Percentiles rank a stretch among this genome's conserved stretches.
Conservation (phyloP, 2,329 filamentous ascomycete genomes). For the Zymoseptoria ardabiliae region DNA sequence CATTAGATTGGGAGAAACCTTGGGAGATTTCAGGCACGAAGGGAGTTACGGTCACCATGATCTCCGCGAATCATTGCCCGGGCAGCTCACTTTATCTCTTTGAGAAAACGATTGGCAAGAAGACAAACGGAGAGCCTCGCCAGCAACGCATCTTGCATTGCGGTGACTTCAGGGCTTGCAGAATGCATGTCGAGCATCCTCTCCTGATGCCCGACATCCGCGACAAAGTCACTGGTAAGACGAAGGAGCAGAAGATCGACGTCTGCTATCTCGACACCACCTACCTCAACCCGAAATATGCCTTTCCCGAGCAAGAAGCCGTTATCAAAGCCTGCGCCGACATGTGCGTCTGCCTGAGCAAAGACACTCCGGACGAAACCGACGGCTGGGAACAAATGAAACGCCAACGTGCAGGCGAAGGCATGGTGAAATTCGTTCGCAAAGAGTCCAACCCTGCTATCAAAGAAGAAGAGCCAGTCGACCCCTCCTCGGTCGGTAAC, state of each 20-base stretch:
- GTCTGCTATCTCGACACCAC: slow-evolving; percentile 96
- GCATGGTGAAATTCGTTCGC: slow-evolving; percentile 58
- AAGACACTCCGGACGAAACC: slow-evolving; percentile 52
- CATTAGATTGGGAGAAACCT: slow-evolving; percentile 75
- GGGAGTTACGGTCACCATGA: slow-evolving; percentile 85
- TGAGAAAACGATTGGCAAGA: slow-evolving; percentile 63
- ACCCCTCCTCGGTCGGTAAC: slow-evolving; percentile 30
- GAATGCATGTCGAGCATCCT: slow-evolving; percentile 74
- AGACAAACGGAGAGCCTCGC: slow-evolving; percentile 45
- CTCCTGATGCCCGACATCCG: slow-evolving; percentile 67
- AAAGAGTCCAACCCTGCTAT: slow-evolving; percentile 35
- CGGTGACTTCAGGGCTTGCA: slow-evolving; percentile 89
- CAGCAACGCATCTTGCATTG: slow-evolving; percentile 83
- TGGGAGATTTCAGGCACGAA: slow-evolving; percentile 74
- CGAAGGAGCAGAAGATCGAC: slow-evolving; percentile 78
- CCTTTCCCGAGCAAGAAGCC: slow-evolving; percentile 81
- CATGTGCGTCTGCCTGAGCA: slow-evolving; percentile 71
- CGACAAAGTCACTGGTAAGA: slow-evolving; percentile 63
- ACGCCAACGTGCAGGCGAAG: slow-evolving; percentile 45
- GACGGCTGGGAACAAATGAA: slow-evolving; percentile 53
- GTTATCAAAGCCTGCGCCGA: slow-evolving; percentile 84
- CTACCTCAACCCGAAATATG: slow-evolving; percentile 90
- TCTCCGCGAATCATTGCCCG: slow-evolving; percentile 92
- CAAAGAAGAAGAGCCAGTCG: slow-evolving; percentile 32
- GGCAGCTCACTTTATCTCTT: slow-evolving; percentile 92